Percentiles rank a stretch among this genome's conserved stretches.
These are phyloP conservation scores for Metschnikowia anglica DNA, from an alignment of 805 yeast species.

Conservation along the genomic window DNA sequence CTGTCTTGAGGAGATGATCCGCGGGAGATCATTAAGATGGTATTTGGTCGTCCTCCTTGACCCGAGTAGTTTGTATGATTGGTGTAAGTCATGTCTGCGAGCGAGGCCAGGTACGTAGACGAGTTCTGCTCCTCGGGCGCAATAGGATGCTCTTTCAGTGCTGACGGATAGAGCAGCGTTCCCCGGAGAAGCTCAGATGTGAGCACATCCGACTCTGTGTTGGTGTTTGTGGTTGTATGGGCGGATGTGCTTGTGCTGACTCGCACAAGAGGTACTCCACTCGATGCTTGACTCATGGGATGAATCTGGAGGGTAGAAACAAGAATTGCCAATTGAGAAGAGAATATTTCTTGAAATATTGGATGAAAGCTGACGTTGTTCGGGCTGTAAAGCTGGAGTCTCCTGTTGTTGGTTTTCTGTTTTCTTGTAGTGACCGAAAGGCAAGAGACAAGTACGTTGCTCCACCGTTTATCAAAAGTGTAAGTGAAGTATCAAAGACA, in stretches of 20 bases:
- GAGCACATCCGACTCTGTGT: constrained; percentile 8
- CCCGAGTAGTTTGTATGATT: neutral
- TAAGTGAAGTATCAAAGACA: too few species aligned
- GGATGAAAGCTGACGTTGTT: too few species aligned
- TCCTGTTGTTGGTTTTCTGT: too few species aligned
- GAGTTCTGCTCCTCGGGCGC: neutral
- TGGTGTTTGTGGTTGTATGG: neutral
- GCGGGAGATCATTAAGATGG: constrained; percentile 1
- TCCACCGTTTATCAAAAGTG: too few species aligned
- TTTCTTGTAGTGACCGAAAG: too few species aligned
- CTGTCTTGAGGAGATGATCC: neutral
- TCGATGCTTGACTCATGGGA: neutral
- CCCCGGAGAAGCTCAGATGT: constrained; percentile 6
- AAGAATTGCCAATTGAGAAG: too few species aligned
- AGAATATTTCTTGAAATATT: too few species aligned
- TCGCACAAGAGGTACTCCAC: neutral
- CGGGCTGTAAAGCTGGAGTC: too few species aligned
- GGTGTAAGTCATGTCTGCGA: constrained; percentile 1
- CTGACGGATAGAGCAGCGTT: constrained; percentile 2
- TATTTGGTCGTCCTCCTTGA: too few species aligned
- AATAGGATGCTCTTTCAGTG: neutral
- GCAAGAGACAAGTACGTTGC: too few species aligned
- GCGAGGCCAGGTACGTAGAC: constrained; percentile 2
- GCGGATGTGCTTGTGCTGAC: neutral
- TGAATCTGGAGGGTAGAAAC: too few species aligned